These are phyloP conservation scores for Drechslerella coelobrocha DNA, from an alignment of 2,329 filamentous ascomycete genomes.

Conservation along the genomic window DNA sequence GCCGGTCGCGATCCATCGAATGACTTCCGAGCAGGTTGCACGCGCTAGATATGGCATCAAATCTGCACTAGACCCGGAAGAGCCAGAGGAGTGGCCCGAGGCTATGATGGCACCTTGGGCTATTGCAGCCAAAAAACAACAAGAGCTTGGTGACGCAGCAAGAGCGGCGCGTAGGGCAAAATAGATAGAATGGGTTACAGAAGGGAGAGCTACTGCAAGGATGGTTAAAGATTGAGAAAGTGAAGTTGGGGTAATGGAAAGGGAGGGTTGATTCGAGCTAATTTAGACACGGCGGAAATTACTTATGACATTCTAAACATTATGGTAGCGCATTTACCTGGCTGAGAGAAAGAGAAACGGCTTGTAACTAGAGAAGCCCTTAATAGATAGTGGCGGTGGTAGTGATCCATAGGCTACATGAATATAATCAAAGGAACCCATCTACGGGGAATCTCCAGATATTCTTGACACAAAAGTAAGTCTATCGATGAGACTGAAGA, in stretches of 20 bases:
- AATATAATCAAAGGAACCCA: no score
- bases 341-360: no score
- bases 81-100: not conserved
- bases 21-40: not conserved
- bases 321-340: no score
- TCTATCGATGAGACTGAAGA: no score
- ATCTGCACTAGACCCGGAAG: constrained; percentile 8
- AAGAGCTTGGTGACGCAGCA: not conserved
- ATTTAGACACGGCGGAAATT: not conserved
- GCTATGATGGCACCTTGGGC: constrained; percentile 1
- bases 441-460: no score
- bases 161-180: constrained; percentile 9
- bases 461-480: no score
- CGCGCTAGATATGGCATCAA: constrained; percentile 11
- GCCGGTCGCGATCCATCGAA: not conserved
- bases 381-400: no score
- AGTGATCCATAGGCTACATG: no score
- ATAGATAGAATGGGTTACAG: not conserved
- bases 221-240: no score
- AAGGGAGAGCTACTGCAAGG: not conserved
- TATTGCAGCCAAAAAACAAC: not conserved
- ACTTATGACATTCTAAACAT: no score
- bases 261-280: not conserved
- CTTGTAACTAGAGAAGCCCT: no score
- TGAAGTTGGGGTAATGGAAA: no score